phyloP scores from a whole-genome alignment of 2,329 filamentous ascomycete species.

The Aspergillus amoenus region DNA sequence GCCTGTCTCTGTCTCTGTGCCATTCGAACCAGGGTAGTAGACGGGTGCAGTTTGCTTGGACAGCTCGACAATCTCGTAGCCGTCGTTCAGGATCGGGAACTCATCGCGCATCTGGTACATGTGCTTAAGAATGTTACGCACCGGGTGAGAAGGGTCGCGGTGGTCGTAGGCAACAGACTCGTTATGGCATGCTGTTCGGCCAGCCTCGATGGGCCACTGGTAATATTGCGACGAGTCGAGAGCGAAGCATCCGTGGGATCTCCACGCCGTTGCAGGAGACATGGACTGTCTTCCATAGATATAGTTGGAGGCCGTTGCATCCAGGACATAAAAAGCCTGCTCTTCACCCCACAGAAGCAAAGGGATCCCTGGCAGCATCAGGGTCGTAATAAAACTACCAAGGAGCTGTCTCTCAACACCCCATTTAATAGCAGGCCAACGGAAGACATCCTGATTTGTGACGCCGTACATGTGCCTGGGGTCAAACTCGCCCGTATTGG shows the following conservation, averaged over 20 bases:
- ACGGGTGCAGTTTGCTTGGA: slow-evolving; percentile 58
- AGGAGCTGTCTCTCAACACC: slow-evolving; percentile 59
- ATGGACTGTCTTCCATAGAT: slow-evolving; percentile 65
- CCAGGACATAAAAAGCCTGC: slow-evolving; percentile 63
- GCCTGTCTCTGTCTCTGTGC: slow-evolving; percentile 55
- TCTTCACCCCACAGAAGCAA: slow-evolving; percentile 65
- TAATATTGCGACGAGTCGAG: slow-evolving; percentile 58
- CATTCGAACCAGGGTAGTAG: slow-evolving; percentile 53
- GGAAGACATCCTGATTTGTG: slow-evolving; percentile 66
- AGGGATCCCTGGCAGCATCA: slow-evolving; percentile 62
- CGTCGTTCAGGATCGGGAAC: slow-evolving; percentile 61
- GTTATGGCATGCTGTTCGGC: slow-evolving; percentile 57
- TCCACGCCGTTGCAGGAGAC: slow-evolving; percentile 62
- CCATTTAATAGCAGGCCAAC: slow-evolving; percentile 60
- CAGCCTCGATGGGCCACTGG: slow-evolving; percentile 57
- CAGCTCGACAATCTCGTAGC: slow-evolving; percentile 48
- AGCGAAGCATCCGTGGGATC: slow-evolving; percentile 63
- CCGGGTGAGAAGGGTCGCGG: slow-evolving; percentile 60
- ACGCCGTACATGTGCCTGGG: slow-evolving; percentile 65
- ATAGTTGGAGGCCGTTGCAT: slow-evolving; percentile 65
- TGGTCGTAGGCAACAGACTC: slow-evolving; percentile 60
- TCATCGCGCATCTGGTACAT: slow-evolving; percentile 62
- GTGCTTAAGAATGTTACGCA: slow-evolving; percentile 60
- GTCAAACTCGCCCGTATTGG: slow-evolving; percentile 61
- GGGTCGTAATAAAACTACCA: slow-evolving; percentile 58